A percentile compares a stretch with the other conserved stretches of the same genome.
Conservation (phyloP, 805 yeast genomes). For the Starmerella stellata region DNA sequence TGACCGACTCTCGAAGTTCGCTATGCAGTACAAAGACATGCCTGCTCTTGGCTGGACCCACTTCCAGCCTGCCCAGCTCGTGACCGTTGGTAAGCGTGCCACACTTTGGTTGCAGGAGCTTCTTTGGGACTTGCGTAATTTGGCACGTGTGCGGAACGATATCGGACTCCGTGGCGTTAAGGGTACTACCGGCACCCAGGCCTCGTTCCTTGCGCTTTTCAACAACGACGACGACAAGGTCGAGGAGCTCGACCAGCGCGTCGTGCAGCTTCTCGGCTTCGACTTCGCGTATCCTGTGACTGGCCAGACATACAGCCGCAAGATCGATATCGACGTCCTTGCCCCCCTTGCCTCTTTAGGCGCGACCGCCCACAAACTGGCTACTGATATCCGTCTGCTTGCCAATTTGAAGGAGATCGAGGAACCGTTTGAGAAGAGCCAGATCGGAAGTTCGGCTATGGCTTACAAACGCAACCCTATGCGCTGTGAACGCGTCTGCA, state of each 20-base stretch:
- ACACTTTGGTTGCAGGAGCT: slow-evolving; percentile 95
- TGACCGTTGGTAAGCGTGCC: slow-evolving; percentile 96
- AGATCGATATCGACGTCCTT: slow-evolving; percentile 86
- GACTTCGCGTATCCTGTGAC: slow-evolving; percentile 93
- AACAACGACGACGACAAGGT: slow-evolving; percentile 96
- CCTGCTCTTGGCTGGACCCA: slow-evolving; percentile 99
- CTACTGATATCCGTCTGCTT: slow-evolving; percentile 85
- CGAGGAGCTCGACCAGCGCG: slow-evolving; percentile 77
- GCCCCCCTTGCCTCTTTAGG: slow-evolving; percentile 89
- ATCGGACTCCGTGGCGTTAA: slow-evolving; percentile 93
- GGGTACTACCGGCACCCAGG: slow-evolving; percentile 99
- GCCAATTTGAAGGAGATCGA: slow-evolving; percentile 95
- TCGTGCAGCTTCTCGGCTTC: slow-evolving; percentile 82
- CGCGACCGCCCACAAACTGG: slow-evolving; percentile 92
- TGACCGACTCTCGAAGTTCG: slow-evolving; percentile 73
- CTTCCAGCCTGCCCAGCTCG: slow-evolving; percentile 97
- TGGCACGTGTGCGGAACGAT: slow-evolving; percentile 90
- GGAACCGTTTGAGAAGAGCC: slow-evolving; percentile 97
- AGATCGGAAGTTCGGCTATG: slow-evolving; percentile 96
- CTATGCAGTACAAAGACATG: slow-evolving; percentile 77
- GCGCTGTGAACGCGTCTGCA: slow-evolving; percentile 98
- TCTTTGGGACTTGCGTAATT: slow-evolving; percentile 92
- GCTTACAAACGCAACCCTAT: slow-evolving; percentile 99
- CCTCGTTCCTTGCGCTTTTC: slow-evolving; percentile 82
- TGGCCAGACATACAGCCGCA: slow-evolving; percentile 97